Conservation (phyloP, 495 filamentous ascomycete genomes). For the Haplographium delicatum region DNA sequence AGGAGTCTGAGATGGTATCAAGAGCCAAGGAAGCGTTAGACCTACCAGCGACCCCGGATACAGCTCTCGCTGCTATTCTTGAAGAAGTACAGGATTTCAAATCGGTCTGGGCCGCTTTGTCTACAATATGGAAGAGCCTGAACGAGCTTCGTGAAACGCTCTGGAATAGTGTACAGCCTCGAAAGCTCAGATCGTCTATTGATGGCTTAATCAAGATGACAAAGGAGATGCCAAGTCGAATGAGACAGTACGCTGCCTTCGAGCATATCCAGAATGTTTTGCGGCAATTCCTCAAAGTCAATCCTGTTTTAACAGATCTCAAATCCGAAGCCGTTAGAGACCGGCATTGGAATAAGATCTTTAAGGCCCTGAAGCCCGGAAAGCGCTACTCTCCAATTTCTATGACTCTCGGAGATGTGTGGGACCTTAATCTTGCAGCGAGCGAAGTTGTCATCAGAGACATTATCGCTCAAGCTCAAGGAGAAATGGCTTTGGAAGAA, state of each 20-base stretch:
- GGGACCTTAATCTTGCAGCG: slow-evolving; percentile 86
- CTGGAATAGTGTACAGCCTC: slow-evolving; percentile 89
- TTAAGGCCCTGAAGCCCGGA: slow-evolving; percentile 85
- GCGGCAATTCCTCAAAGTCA: slow-evolving; percentile 84
- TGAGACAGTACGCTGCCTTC: slow-evolving; percentile 98
- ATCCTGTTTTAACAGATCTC: slow-evolving; percentile 79
- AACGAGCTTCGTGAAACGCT: slow-evolving; percentile 87
- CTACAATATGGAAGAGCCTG: slow-evolving; percentile 94
- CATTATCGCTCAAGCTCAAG: slow-evolving; percentile 92
- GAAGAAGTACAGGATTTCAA: slow-evolving; percentile 99
- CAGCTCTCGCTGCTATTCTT: slow-evolving; percentile 69
- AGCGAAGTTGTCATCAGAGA: slow-evolving; percentile 83
- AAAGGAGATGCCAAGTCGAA: slow-evolving; percentile 97
- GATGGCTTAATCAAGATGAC: slow-evolving; percentile 95
- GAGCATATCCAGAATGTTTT: slow-evolving; percentile 92
- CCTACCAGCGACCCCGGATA: slow-evolving; percentile 71
- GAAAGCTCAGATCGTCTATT: slow-evolving; percentile 82
- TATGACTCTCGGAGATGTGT: slow-evolving; percentile 92
- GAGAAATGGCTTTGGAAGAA: slow-evolving; percentile 97
- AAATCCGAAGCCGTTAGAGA: slow-evolving; percentile 96
- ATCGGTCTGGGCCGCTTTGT: slow-evolving; percentile 91
- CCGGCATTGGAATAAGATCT: slow-evolving; percentile 95
- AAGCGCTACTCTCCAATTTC: slow-evolving; percentile 89
- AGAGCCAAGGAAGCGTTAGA: slow-evolving; percentile 96
- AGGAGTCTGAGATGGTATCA: slow-evolving; percentile 87